These are phyloP conservation scores for Beauveria sp. DNA, from an alignment of 2,329 filamentous ascomycete species.

Conservation along the genomic window DNA sequence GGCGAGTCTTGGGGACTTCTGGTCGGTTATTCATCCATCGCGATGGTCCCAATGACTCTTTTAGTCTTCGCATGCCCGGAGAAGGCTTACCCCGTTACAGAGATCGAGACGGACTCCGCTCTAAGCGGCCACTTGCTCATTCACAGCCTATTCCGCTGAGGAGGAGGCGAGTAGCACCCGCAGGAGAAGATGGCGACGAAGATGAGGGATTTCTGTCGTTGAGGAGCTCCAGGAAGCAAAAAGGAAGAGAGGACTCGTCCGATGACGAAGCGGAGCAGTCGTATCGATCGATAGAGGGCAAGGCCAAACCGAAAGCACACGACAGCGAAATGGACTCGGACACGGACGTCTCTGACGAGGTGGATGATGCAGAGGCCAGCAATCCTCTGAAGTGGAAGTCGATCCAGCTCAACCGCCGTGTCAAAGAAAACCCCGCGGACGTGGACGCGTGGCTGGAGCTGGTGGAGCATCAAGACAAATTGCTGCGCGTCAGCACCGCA, in stretches of 20 bases:
- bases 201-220: constrained; percentile 44
- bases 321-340: constrained; percentile 44
- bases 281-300: constrained; percentile 60
- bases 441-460: constrained; percentile 68
- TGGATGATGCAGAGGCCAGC: constrained; percentile 25
- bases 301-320: constrained; percentile 43
- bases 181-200: constrained; percentile 16
- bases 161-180: constrained; percentile 16
- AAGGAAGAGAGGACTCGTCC: constrained; percentile 32
- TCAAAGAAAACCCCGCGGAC: constrained; percentile 60
- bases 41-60: constrained; percentile 49
- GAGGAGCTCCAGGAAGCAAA: constrained; percentile 33
- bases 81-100: constrained; percentile 25
- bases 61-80: constrained; percentile 38
- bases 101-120: constrained; percentile 15
- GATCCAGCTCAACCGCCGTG: constrained; percentile 53
- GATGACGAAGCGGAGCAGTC: constrained; percentile 42
- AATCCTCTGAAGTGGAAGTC: constrained; percentile 46
- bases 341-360: constrained; percentile 31
- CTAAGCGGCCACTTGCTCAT: constrained; percentile 21
- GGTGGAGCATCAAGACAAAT: constrained; percentile 66
- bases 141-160: constrained; percentile 34
- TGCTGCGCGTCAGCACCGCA: constrained; percentile 45
- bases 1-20: constrained; percentile 61
- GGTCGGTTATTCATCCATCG: constrained; percentile 58